A percentile compares a stretch with the other conserved stretches of the same genome.
phyloP scores from a whole-genome alignment of 2,329 filamentous ascomycete species.

The Juglanconis sp. region DNA sequence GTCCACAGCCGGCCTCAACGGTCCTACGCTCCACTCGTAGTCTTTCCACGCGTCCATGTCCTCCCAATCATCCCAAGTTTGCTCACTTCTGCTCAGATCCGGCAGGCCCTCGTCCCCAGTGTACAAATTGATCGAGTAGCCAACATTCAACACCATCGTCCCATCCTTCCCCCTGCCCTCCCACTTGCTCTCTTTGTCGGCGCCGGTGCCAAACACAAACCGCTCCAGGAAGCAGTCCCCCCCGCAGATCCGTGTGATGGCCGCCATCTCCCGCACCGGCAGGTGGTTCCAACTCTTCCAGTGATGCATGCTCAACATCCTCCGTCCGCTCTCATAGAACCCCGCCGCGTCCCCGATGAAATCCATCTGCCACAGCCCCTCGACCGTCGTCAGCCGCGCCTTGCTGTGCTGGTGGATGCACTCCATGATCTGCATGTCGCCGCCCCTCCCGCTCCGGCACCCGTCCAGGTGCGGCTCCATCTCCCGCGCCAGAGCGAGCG shows the following conservation, averaged over 20 bases:
- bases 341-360: slow-evolving; percentile 51
- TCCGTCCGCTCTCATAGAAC: slow-evolving; percentile 56
- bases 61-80: slow-evolving; percentile 49
- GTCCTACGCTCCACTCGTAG: slow-evolving; percentile 52
- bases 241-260: slow-evolving; percentile 49
- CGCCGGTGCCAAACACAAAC: slow-evolving; percentile 40
- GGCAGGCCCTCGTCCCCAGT: slow-evolving; percentile 31
- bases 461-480: slow-evolving; percentile 44
- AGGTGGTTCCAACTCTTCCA: slow-evolving; percentile 60
- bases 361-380: slow-evolving; percentile 56
- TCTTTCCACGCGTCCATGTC: slow-evolving; percentile 36
- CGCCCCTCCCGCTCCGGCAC: slow-evolving; percentile 47
- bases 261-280: slow-evolving; percentile 47
- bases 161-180: not conserved
- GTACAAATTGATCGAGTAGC: slow-evolving; percentile 55
- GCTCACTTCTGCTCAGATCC: slow-evolving; percentile 28
- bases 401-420: slow-evolving; percentile 54
- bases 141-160: slow-evolving; percentile 49
- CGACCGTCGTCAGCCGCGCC: slow-evolving; percentile 50
- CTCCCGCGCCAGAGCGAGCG: slow-evolving; percentile 46
- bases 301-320: slow-evolving; percentile 56
- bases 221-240: slow-evolving; percentile 57
- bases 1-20: slow-evolving; percentile 37
- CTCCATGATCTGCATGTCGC: slow-evolving; percentile 54
- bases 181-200: slow-evolving; percentile 22